These are phyloP conservation scores for Violaceomyces palustris DNA, from an alignment of 1,284 basidiomycete genomes.

Conservation along the genomic window DNA sequence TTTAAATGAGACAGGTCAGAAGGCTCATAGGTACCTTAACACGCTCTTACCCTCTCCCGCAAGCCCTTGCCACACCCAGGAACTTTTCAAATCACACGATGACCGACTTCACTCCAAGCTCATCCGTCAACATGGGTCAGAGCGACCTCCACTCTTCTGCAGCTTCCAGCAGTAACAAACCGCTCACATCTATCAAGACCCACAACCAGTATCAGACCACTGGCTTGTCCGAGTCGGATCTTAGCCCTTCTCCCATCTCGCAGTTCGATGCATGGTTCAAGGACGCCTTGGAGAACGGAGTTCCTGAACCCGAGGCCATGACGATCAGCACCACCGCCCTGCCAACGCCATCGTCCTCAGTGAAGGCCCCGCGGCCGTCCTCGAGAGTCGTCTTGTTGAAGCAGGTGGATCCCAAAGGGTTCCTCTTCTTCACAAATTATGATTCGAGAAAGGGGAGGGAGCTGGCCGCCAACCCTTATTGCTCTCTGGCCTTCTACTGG, in stretches of 20 bases:
- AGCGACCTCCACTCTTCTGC: too few species aligned
- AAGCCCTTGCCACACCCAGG: too few species aligned
- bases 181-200: slow-evolving; percentile 36
- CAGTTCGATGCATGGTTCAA: slow-evolving; percentile 48
- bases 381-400: slow-evolving; percentile 87
- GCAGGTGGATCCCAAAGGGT: slow-evolving; percentile 63
- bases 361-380: slow-evolving; percentile 60
- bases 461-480: slow-evolving; percentile 63
- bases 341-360: slow-evolving; percentile 1
- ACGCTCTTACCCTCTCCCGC: too few species aligned
- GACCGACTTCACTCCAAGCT: too few species aligned
- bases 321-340: slow-evolving; percentile 39
- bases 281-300: slow-evolving; percentile 29
- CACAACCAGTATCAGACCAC: slow-evolving; percentile 46
- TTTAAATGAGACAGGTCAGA: too few species aligned
- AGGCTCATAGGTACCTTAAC: too few species aligned
- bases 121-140: too few species aligned
- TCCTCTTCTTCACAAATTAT: slow-evolving; percentile 97
- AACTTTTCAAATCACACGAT: too few species aligned
- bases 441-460: slow-evolving; percentile 82
- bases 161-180: too few species aligned
- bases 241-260: slow-evolving; percentile 34
- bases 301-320: slow-evolving; percentile 50
- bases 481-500: slow-evolving; percentile 87
- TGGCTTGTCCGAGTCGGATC: slow-evolving; percentile 28